Conservation (phyloP, 768 basidiomycete species). For the Dendrothele bispora region DNA sequence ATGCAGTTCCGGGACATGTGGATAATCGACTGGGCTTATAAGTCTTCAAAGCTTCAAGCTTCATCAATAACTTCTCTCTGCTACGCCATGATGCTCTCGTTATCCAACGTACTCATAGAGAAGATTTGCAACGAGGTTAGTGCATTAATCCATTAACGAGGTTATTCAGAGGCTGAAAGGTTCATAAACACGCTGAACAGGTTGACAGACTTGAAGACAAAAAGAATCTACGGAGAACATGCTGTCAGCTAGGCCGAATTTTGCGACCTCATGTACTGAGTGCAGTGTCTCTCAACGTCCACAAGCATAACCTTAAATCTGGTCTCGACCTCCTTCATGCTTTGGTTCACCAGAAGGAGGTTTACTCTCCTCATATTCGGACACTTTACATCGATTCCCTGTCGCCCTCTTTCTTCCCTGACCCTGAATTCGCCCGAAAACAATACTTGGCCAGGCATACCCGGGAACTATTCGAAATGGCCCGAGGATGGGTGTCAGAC, state of each 20-base stretch:
- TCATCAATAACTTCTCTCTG: too few relatives aligned
- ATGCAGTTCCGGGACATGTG: too few relatives aligned
- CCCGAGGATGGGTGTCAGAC: neutral
- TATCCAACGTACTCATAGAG: too few relatives aligned
- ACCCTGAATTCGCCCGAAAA: neutral
- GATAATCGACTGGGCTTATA: too few relatives aligned
- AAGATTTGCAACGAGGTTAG: too few relatives aligned
- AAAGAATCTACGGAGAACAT: neutral
- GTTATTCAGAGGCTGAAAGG: too few relatives aligned
- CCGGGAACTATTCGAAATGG: neutral
- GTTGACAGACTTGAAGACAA: conserved; percentile 1
- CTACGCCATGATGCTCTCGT: too few relatives aligned
- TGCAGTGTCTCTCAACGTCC: neutral
- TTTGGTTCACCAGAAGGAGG: neutral
- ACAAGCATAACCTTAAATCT: neutral
- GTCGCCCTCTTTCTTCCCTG: neutral
- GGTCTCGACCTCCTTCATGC: neutral
- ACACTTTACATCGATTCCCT: neutral
- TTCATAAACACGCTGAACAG: too few relatives aligned
- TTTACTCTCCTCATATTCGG: neutral
- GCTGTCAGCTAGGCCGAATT: neutral
- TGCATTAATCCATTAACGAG: too few relatives aligned
- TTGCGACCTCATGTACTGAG: neutral
- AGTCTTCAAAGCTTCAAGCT: too few relatives aligned
- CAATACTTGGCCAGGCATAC: neutral